Evolutionary conservation across 2,329 filamentous ascomycete genomes (phyloP), one percentile per base, ranked within the genome.

Genomic region (Hypoxylon sp.): DNA sequence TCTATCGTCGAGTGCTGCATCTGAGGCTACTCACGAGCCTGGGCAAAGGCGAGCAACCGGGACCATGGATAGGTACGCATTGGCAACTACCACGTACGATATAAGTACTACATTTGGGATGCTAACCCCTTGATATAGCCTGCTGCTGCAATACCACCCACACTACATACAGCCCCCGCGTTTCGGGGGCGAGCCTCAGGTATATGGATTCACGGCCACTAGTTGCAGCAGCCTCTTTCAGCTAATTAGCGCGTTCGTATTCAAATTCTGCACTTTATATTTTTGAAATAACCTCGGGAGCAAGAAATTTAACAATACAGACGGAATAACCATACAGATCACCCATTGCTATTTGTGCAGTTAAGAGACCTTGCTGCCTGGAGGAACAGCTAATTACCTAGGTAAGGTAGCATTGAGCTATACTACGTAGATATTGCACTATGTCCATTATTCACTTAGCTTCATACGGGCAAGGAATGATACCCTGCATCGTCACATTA

Each of bases 1-100:
- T 68, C 55, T 44, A 60, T 62, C 27, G 52, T 68, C 21, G 65
- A 68, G 46, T 67, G 39, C 19, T 44, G 42, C 65, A 67, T 67
- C 42, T 50, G 44, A 15, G 15, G 17, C 29, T 31, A 10, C 35
- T 19, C 10, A 39, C 52, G 46, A 17, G 19, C 39, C 52, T 48
- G 17, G 6, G 54, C 29, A 19, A 37, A 39, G 37, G 15, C 15
- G 27, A 37, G 53, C 27, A 39, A 32, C 44, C 35, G 7, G 5
- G 32, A 52, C 35, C 47, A 24, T 42, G 17, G 15, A 53, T 61
- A 61, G 24, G 24, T 61, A 47, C 53, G 37, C 51, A 61, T 19
- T 46, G 35, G 46, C 24, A 17, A 52, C 8, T 60, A 10, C 56
- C 31, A 60, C 47, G 39, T 29, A 52, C 55, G 42, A 42, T 51